These are phyloP conservation scores for Coemansia sp. DNA, from an alignment of 192 early-diverging fungal species.

Conservation along the genomic window DNA sequence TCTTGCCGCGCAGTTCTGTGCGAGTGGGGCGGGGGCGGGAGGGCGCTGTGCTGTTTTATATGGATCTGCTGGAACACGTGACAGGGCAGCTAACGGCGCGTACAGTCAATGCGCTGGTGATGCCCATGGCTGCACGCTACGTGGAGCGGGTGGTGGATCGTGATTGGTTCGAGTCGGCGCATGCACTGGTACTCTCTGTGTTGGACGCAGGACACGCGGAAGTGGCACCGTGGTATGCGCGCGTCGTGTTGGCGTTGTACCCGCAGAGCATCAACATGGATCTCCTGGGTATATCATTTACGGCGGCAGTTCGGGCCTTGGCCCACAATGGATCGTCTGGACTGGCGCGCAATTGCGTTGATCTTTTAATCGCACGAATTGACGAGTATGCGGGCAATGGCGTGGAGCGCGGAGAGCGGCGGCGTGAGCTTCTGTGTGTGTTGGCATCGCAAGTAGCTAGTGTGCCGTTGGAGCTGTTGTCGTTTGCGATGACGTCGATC, in stretches of 20 bases:
- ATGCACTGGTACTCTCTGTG: constrained; percentile 26
- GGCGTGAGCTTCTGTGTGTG: constrained; percentile 29
- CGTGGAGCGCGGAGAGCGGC: not conserved
- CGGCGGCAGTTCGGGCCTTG: constrained; percentile 16
- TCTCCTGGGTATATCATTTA: constrained; percentile 34
- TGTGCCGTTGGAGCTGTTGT: constrained; percentile 25
- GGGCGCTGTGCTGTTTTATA: constrained; percentile 30
- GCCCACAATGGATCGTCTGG: not conserved
- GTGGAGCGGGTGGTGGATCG: not conserved
- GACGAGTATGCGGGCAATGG: constrained; percentile 3
- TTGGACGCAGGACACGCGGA: constrained; percentile 16
- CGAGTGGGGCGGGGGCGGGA: not conserved
- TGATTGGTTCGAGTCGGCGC: constrained; percentile 45
- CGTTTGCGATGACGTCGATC: constrained; percentile 19
- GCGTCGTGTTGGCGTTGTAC: constrained; percentile 21
- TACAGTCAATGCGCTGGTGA: constrained; percentile 7
- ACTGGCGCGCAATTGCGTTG: constrained; percentile 12
- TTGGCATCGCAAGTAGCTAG: constrained; percentile 13
- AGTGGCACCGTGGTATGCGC: constrained; percentile 36
- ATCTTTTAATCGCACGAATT: not conserved
- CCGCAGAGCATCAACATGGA: constrained; percentile 13
- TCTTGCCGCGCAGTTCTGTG: not conserved
- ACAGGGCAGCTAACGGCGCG: not conserved
- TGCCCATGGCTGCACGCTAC: constrained; percentile 31
- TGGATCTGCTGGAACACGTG: constrained; percentile 46